Evolutionary conservation across 257 asterid species (phyloP).

Genomic region (Solanum sejunctum): DNA sequence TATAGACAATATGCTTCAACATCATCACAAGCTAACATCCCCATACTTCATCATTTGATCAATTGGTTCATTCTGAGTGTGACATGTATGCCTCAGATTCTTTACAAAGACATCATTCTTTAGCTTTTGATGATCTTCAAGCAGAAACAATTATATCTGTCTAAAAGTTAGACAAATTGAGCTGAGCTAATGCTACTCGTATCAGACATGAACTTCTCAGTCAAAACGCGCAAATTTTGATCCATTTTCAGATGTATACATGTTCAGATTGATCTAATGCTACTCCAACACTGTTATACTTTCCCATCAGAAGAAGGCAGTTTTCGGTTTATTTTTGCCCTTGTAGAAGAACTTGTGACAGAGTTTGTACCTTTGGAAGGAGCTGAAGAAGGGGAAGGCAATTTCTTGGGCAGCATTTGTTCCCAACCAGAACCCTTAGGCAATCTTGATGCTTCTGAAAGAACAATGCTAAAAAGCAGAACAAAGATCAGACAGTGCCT

Average conservation of each 20-base stretch:
- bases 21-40: not conserved
- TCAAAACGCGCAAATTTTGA: not conserved
- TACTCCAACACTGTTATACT: slow-evolving; percentile 20
- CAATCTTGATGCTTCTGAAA: slow-evolving; percentile 60
- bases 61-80: not conserved
- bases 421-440: slow-evolving; percentile 50
- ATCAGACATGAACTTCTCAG: not conserved
- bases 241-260: not conserved
- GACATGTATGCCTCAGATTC: not conserved
- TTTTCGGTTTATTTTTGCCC: slow-evolving; percentile 20
- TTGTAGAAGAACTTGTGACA: slow-evolving; percentile 20
- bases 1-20: not conserved
- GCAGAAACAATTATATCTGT: not conserved
- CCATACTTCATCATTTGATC: not conserved
- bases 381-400: slow-evolving; percentile 68
- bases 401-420: slow-evolving; percentile 88
- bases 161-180: not conserved
- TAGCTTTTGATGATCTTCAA: not conserved
- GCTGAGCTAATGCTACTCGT: not conserved
- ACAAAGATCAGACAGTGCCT: slow-evolving; percentile 28
- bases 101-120: not conserved
- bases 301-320: slow-evolving; percentile 44
- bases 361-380: slow-evolving; percentile 76
- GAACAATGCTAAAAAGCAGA: slow-evolving; percentile 36
- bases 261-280: not conserved